Evolutionary conservation across 768 basidiomycete species (phyloP).

Genomic region (Boletus rubescentipes): DNA sequence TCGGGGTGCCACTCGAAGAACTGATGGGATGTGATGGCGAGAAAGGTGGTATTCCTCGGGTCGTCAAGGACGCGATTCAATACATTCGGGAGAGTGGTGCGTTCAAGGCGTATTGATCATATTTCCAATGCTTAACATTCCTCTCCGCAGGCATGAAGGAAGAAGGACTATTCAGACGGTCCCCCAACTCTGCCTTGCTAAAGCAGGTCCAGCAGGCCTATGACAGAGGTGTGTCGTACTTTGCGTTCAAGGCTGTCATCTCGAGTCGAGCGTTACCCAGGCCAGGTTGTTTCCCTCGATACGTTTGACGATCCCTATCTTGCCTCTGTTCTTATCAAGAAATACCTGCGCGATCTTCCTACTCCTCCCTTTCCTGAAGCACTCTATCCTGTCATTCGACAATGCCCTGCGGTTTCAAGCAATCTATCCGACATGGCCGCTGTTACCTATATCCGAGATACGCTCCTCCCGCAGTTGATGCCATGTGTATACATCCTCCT

Average conservation of each 20-base stretch:
- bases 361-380: conserved; percentile 74
- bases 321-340: conserved; percentile 84
- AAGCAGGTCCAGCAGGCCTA: conserved; percentile 81
- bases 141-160: conserved; percentile 50
- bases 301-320: conserved; percentile 76
- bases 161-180: conserved; percentile 83
- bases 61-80: conserved; percentile 72
- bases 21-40: conserved; percentile 84
- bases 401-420: conserved; percentile 60
- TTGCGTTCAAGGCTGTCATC: neutral
- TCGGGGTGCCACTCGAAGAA: conserved; percentile 80
- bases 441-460: conserved; percentile 67
- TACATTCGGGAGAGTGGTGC: conserved; percentile 62
- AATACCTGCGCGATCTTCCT: conserved; percentile 79
- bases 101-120: neutral
- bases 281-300: conserved; percentile 76
- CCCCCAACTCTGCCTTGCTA: conserved; percentile 67
- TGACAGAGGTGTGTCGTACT: conserved; percentile 57
- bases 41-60: conserved; percentile 79
- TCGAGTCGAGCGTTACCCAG: conserved; percentile 34
- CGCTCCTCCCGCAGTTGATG: conserved; percentile 62
- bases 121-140: neutral
- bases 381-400: conserved; percentile 61
- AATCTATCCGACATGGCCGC: conserved; percentile 56
- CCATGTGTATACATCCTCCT: conserved; percentile 74